Evolutionary conservation across 148 eudicot species (phyloP), one percentile per base, ranked within the genome.

Genomic region (Vaccinium vitisidaea): DNA sequence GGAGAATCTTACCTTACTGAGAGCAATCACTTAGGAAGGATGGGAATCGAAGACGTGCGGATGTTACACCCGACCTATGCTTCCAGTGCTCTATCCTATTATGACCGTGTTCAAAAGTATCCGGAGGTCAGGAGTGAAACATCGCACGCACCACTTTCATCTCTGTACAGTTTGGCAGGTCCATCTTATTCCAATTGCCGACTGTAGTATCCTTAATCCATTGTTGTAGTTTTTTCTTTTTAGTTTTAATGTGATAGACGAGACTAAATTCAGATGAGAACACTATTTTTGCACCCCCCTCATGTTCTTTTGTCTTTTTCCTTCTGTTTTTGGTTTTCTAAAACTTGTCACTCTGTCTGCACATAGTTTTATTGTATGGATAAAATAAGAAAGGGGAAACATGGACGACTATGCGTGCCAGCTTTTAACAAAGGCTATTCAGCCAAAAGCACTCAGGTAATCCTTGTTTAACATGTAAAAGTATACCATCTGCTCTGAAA

Each of bases 81-180:
- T 70, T 43, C 91, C 48, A 70, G 27, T 75, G 87, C 81, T 56
- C 67, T 85, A 27, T 84, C 90, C 48, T 86, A 84, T 46, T 73
- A 83, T 85, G 87, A 79, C 80, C 65, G 86, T 84, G 39, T 55
- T 52, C 75, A 83, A 79, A 63, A 56, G 90, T 79, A 67, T 75
- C 78, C 49, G 10, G 78, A 46, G 54, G 52, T 53, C n/a, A 46
- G 52, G 53, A 21, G 54, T 46, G 78, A 75, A 75, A 19, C 78
- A 13, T 75, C 78, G 2, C 54, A 39, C 0, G 54, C 92, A 71
- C 86, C 93, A 19, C 95, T 92, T 32, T 90, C 98, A 77, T 89
- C 93, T 69, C 93, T 92, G 15, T 94, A 93, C 84, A 86, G 94
- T 58, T 93, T 94, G 87, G 89, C 87, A 1, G 93, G 94, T 8